Conservation (phyloP, 257 asterid genomes). For the Haberlea rhodopensis region DNA sequence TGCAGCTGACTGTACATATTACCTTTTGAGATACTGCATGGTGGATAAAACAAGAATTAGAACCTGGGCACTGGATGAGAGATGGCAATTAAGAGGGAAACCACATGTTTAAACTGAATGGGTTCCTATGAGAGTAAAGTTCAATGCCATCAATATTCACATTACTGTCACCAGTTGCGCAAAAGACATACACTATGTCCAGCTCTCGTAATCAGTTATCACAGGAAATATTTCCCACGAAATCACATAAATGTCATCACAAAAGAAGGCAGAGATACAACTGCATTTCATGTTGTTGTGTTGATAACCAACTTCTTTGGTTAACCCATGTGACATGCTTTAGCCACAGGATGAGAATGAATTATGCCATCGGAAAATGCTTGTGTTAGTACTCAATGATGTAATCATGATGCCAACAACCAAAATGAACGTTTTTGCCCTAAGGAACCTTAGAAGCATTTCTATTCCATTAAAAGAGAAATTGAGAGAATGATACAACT, state of each 20-base stretch:
- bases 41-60: slow-evolving; percentile 27
- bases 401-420: background rate
- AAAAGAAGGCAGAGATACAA: background rate
- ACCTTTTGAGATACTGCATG: slow-evolving; percentile 83
- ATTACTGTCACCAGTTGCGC: slow-evolving; percentile 5
- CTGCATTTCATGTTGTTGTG: background rate
- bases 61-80: slow-evolving; percentile 8
- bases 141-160: background rate
- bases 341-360: background rate
- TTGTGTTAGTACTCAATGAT: slow-evolving; percentile 1
- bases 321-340: background rate
- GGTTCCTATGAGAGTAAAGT: no score
- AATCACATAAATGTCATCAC: background rate
- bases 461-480: background rate
- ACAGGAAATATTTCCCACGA: slow-evolving; percentile 2
- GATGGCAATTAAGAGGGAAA: no score
- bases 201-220: no score
- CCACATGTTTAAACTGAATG: background rate
- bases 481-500: background rate
- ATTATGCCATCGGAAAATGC: background rate
- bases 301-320: background rate
- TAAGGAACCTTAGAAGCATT: background rate
- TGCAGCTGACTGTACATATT: slow-evolving; percentile 82
- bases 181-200: no score
- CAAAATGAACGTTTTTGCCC: no score